Conservation (phyloP, 352 stramenopile species). For the Globisporangium irregulare region DNA sequence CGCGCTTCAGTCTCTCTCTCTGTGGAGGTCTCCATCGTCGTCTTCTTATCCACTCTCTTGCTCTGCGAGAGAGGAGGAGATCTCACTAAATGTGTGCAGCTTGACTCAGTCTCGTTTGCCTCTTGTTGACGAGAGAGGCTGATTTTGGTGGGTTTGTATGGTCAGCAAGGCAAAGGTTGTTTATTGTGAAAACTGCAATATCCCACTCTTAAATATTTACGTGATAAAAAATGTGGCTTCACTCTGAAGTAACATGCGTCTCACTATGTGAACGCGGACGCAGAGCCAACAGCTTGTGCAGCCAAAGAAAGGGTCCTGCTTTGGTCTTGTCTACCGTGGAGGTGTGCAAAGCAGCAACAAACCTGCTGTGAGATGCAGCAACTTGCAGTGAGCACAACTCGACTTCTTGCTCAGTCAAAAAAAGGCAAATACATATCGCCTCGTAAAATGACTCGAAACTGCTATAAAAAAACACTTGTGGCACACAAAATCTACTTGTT, state of each 20-base stretch:
- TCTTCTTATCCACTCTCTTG: neutral
- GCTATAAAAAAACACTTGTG: neutral
- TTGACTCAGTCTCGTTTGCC: conserved; percentile 1
- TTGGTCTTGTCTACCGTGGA: neutral
- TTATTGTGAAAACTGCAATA: neutral
- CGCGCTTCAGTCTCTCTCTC: neutral
- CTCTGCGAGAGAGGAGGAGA: neutral
- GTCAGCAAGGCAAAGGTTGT: neutral
- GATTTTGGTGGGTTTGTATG: neutral
- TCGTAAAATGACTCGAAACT: neutral
- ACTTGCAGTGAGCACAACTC: no score
- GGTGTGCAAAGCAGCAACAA: neutral
- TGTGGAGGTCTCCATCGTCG: neutral
- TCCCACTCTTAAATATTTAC: neutral
- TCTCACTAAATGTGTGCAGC: neutral
- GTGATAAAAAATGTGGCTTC: neutral
- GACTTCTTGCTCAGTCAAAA: neutral
- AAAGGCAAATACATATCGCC: neutral
- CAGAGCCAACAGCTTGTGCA: neutral
- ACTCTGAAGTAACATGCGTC: neutral
- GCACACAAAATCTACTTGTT: neutral
- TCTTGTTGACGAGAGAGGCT: neutral
- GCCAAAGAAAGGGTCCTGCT: neutral
- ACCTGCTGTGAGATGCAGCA: neutral
- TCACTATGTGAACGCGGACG: neutral